A percentile compares a stretch with the other conserved stretches of the same genome.
These are phyloP conservation scores for sunflower (Helianthus annuus) DNA, from an alignment of 129 eudicot genomes.

Conservation along the genomic window DNA sequence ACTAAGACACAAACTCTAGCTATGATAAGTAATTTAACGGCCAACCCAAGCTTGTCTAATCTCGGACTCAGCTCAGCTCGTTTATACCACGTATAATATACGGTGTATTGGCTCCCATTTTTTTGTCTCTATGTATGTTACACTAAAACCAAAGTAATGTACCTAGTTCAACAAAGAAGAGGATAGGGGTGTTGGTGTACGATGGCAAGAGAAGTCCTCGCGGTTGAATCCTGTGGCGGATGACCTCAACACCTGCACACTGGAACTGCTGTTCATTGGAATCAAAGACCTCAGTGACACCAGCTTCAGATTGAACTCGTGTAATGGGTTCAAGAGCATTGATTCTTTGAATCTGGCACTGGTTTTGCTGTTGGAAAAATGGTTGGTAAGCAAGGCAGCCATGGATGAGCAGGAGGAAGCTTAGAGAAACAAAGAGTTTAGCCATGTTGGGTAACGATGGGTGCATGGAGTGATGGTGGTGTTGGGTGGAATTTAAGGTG, in stretches of 20 bases:
- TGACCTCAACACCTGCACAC: slow-evolving; percentile 58
- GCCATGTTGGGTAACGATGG: slow-evolving; percentile 36
- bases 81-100: too few relatives aligned
- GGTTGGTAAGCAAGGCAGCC: slow-evolving; percentile 36
- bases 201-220: slow-evolving; percentile 60
- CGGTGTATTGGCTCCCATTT: too few relatives aligned
- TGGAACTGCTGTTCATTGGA: slow-evolving; percentile 43
- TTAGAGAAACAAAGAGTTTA: slow-evolving; percentile 36
- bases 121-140: too few relatives aligned
- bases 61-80: too few relatives aligned
- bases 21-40: too few relatives aligned
- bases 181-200: slow-evolving; percentile 56
- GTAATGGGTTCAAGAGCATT: slow-evolving; percentile 50
- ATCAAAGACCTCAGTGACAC: slow-evolving; percentile 62
- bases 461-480: slow-evolving; percentile 1
- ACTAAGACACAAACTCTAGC: too few relatives aligned
- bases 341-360: slow-evolving; percentile 49
- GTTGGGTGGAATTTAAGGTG: slow-evolving; percentile 20
- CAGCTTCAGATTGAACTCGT: slow-evolving; percentile 53
- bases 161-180: slow-evolving; percentile 59
- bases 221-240: slow-evolving; percentile 48
- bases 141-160: neutral
- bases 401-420: slow-evolving; percentile 28
- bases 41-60: too few relatives aligned
- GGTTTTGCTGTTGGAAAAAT: slow-evolving; percentile 22